phyloP scores from a whole-genome alignment of 140 eudicot species.

The Senecio squalidus region DNA sequence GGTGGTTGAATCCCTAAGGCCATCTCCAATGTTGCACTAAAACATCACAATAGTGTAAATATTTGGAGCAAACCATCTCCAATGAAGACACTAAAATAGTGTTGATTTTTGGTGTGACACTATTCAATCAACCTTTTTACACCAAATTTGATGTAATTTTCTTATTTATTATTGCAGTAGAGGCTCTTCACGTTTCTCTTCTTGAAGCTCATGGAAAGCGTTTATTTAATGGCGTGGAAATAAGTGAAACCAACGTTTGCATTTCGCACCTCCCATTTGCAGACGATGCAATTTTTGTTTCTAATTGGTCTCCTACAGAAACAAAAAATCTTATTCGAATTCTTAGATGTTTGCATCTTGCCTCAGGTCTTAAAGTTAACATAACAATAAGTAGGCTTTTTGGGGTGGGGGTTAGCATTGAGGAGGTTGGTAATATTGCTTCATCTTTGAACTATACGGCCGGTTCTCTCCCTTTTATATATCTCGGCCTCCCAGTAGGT shows the following conservation, averaged over 20 bases:
- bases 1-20: conserved; percentile 55
- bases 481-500: neutral
- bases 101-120: no score
- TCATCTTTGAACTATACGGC: neutral
- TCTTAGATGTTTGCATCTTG: neutral
- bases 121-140: no score
- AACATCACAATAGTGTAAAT: no score
- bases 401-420: neutral
- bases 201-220: neutral
- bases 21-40: no score
- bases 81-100: no score
- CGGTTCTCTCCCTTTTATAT: neutral
- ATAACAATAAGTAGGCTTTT: neutral
- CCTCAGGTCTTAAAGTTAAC: neutral
- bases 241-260: neutral
- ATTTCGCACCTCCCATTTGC: neutral
- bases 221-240: neutral
- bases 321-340: neutral
- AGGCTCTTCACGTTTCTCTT: neutral
- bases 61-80: no score
- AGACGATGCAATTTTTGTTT: neutral
- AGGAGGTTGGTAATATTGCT: neutral
- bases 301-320: neutral
- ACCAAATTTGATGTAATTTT: no score
- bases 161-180: neutral